These are phyloP conservation scores for Xylaria sp. DNA, from an alignment of 2,329 filamentous ascomycete species.

Conservation along the genomic window DNA sequence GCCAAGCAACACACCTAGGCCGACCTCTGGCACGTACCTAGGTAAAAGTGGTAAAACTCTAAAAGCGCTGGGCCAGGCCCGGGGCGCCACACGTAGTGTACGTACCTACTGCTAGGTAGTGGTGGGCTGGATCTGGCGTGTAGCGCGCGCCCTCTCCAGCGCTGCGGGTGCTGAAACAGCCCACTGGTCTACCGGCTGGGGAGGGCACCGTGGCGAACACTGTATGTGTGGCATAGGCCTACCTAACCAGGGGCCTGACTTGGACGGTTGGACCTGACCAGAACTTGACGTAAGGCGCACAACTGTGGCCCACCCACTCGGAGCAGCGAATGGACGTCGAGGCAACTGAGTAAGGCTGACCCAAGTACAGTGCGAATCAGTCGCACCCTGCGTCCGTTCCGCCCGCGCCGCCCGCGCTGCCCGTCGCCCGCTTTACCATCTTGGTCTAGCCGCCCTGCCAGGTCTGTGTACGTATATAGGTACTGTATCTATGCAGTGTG, in stretches of 20 bases:
- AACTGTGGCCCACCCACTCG: neutral
- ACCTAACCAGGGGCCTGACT: too few relatives aligned
- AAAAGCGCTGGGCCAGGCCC: too few relatives aligned
- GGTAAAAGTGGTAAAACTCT: neutral
- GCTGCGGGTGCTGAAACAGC: neutral
- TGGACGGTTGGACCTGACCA: too few relatives aligned
- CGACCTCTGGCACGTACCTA: neutral
- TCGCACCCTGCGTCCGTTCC: neutral
- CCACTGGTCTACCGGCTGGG: neutral
- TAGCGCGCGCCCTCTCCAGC: too few relatives aligned
- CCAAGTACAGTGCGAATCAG: conserved; percentile 1
- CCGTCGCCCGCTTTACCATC: neutral
- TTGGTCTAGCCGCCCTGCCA: too few relatives aligned
- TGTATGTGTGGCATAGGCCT: too few relatives aligned
- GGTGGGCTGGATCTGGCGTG: too few relatives aligned
- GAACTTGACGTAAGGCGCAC: neutral
- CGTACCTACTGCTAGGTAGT: too few relatives aligned
- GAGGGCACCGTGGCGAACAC: neutral
- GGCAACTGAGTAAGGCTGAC: conserved; percentile 2
- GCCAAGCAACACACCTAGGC: conserved; percentile 19
- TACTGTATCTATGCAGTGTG: too few relatives aligned
- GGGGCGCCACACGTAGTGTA: too few relatives aligned
- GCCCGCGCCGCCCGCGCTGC: too few relatives aligned
- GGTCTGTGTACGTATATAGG: too few relatives aligned
- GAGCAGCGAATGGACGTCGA: neutral